Conservation (phyloP, 2,329 filamentous ascomycete genomes). For the Xylariaceae sp. region DNA sequence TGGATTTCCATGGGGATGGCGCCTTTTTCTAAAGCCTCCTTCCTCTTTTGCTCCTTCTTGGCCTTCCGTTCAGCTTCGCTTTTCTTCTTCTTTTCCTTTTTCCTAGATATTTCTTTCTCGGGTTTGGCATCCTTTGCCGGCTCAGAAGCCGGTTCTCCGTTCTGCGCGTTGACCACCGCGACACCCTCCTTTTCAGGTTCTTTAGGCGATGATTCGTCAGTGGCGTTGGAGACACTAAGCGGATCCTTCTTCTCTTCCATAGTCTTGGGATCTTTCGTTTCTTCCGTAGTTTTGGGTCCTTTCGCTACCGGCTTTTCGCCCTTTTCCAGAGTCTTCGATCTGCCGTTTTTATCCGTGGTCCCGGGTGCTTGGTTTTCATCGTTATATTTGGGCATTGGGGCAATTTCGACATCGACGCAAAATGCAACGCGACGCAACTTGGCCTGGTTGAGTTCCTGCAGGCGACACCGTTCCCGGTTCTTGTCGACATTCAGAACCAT, state of each 20-base stretch:
- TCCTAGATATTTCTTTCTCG: constrained; percentile 53
- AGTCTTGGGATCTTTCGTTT: constrained; percentile 60
- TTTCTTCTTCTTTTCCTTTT: constrained; percentile 94
- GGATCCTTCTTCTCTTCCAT: constrained; percentile 54
- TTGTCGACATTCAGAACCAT: constrained; percentile 79
- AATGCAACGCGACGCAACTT: constrained; percentile 88
- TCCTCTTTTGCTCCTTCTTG: constrained; percentile 81
- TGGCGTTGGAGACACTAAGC: constrained; percentile 39
- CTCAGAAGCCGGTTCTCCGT: constrained; percentile 26
- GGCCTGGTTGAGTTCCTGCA: constrained; percentile 71
- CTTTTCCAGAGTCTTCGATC: constrained; percentile 61
- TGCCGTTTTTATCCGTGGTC: constrained; percentile 50
- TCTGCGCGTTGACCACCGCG: constrained; percentile 26
- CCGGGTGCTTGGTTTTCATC: constrained; percentile 51
- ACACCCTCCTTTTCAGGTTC: constrained; percentile 37
- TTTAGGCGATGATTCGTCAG: constrained; percentile 37
- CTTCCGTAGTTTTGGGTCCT: constrained; percentile 54
- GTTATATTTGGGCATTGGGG: constrained; percentile 72
- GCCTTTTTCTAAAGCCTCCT: constrained; percentile 82
- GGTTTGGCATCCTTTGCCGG: constrained; percentile 31
- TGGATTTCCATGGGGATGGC: constrained; percentile 78
- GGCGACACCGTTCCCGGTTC: constrained; percentile 69
- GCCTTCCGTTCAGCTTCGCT: constrained; percentile 91
- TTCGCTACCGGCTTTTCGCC: constrained; percentile 72
- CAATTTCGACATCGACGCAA: constrained; percentile 95